Evolutionary conservation across 2,329 filamentous ascomycete species (phyloP).

Genomic region (Monosporascus sp.): DNA sequence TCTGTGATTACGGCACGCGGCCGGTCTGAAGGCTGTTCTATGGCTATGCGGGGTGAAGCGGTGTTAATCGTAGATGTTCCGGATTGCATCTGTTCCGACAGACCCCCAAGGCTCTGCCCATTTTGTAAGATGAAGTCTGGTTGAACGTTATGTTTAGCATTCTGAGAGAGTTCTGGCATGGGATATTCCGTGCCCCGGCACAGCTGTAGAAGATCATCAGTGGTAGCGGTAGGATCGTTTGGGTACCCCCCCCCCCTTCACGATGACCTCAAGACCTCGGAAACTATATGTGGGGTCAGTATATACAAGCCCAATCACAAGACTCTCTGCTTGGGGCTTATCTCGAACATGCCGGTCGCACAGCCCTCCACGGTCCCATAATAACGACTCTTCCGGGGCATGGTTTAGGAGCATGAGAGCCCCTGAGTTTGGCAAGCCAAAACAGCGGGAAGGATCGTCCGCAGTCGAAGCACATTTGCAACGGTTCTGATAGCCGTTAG

Average conservation of each 20-base stretch:
- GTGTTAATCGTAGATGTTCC: background rate
- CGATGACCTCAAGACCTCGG: constrained; percentile 30
- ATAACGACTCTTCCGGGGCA: constrained; percentile 31
- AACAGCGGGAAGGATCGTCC: constrained; percentile 22
- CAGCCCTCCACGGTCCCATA: constrained; percentile 32
- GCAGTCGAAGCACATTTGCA: constrained; percentile 29
- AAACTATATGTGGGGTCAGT: constrained; percentile 15
- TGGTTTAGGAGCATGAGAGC: constrained; percentile 27
- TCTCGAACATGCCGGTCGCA: constrained; percentile 25
- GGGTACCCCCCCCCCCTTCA: constrained; percentile 28
- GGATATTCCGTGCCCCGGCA: constrained; percentile 24
- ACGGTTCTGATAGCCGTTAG: constrained; percentile 18
- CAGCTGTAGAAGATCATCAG: constrained; percentile 24
- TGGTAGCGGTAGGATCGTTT: constrained; percentile 22
- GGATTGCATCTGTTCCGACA: constrained; percentile 5
- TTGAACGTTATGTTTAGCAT: constrained; percentile 7
- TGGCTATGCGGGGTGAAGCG: background rate
- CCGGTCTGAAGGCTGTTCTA: background rate
- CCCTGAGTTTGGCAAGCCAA: constrained; percentile 28
- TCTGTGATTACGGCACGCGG: background rate
- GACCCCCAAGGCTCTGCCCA: background rate
- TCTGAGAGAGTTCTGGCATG: constrained; percentile 29
- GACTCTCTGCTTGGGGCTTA: background rate
- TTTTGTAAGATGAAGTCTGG: background rate
- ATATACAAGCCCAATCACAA: background rate